Evolutionary conservation across 2,329 filamentous ascomycete genomes (phyloP), one percentile per base, ranked within the genome.

Genomic region (Monilinia fructicola): DNA sequence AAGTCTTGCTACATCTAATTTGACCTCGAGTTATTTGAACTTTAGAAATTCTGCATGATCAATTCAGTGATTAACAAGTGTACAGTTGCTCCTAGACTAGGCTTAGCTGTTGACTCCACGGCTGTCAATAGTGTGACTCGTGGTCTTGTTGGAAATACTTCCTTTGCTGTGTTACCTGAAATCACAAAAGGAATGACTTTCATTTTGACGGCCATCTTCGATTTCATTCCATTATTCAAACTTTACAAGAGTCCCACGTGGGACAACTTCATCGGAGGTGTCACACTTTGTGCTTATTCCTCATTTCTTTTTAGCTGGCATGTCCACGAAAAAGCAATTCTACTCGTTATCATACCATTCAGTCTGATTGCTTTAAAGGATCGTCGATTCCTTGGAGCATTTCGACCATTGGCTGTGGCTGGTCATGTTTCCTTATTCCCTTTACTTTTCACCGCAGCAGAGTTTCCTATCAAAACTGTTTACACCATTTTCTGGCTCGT

Each of bases 271-370:
- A 85, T 98, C 53, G 92, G 92, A 4, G 90, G 92, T 0, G 85
- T 97, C 54, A 97, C 94, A 0, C 86, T 98, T 21, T 98, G 95
- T 75, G 95, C 92, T 67, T 99, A 97, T 76, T 91, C 94, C 0
- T 97, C 94, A 0, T 99, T 99, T 80, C 84, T 99, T 12, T 98
- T 98, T 73, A 94, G 95, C 66, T 99, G 94, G 93, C 95, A 99
- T 76, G 95, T 99, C 11, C 95, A 99, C 74, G 95, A 99, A 77
- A 99, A 99, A 79, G 95, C 95, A 1, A 91, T 99, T 67, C 84
- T 99, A 28, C 85, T 98, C 26, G 90, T 98, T 75, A 93, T 99
- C 71, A 91, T 98, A 59, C 95, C 95, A 0, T 98, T 98, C 81
- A 96, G 91, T 72, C 84, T 99, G 69, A 89, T 98, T 68, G 93